Conservation (phyloP, 352 stramenopile species). For the Phytopythium delawarense region DNA sequence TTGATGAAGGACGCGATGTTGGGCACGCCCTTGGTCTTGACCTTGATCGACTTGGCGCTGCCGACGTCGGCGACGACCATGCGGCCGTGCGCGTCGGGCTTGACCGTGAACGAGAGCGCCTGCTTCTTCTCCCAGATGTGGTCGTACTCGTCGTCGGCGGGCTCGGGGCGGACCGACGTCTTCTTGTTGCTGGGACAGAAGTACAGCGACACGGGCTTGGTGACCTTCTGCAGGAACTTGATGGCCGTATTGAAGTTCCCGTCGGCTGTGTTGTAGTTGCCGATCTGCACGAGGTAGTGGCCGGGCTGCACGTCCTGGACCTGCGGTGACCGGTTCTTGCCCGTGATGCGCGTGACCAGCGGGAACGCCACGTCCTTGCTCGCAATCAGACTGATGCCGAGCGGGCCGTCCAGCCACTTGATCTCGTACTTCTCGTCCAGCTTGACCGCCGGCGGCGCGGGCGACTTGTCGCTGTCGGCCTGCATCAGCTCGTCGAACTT, state of each 20-base stretch:
- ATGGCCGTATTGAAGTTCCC: conserved; percentile 89
- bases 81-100: conserved; percentile 47
- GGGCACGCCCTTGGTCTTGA: conserved; percentile 63
- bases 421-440: conserved; percentile 84
- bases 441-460: conserved; percentile 61
- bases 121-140: conserved; percentile 90
- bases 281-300: conserved; percentile 86
- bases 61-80: conserved; percentile 83
- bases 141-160: conserved; percentile 72
- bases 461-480: conserved; percentile 68
- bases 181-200: conserved; percentile 85
- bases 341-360: conserved; percentile 83
- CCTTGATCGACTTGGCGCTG: conserved; percentile 83
- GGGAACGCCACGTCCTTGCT: conserved; percentile 86
- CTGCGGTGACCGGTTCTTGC: conserved; percentile 85
- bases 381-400: conserved; percentile 85
- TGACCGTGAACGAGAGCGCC: conserved; percentile 76
- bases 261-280: conserved; percentile 75
- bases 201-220: conserved; percentile 79
- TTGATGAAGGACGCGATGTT: conserved; percentile 49
- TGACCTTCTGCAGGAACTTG: conserved; percentile 87
- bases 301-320: conserved; percentile 84
- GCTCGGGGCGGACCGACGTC: conserved; percentile 60
- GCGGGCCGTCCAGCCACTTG: conserved; percentile 81
- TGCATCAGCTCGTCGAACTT: conserved; percentile 77